Base-by-base conservation (phyloP, 164 flowering plant genomes). In the Paratinospora sagittata region DNA sequence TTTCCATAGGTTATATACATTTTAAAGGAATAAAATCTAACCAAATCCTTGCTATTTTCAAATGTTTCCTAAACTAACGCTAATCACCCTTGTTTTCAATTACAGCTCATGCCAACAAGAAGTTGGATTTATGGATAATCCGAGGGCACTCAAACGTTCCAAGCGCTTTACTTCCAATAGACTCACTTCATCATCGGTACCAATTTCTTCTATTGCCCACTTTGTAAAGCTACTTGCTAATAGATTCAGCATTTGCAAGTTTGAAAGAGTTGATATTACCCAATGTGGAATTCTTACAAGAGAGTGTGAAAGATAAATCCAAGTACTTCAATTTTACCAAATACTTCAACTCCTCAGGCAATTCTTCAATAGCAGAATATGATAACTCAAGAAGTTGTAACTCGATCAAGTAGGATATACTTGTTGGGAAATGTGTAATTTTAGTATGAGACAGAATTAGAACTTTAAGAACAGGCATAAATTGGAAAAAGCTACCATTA, bases 241-340 rank as follows among this genome's bases (percentile, higher is more conserved):
- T 30, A 75, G 27, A 3, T 72, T 23, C 45, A 72, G 16, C 27
- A 63, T 41, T 21, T 68, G 45, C 45, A 76, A 72, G 1, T 45
- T 55, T 11, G 72, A 39, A 57, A 69, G 67, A 37, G 9, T 13
- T 19, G 34, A 11, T 8, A 76, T 52, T 16, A 30, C 61, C 57
- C 62, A 69, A 26, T 24, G 65, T 6, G 72, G 69, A 36, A 67
- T 47, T 7, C 2, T 3, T 0, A 0, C n/a, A 8, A 57, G 47
- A 21, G 3, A 7, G 0, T 9, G 73, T 76, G 3, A 17, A 2
- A 1, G 26, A 23, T 33, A 76, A 37, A 68, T 49, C n/a, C 65
- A 76, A 68, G 57, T 49, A 63, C 63, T 72, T 63, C 21, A 76
- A 49, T 8, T 64, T 72, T 47, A n/a, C 30, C 45, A 76, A 23